Evolutionary conservation across 768 basidiomycete genomes (phyloP).

Genomic region (Dentipellis fragilis): DNA sequence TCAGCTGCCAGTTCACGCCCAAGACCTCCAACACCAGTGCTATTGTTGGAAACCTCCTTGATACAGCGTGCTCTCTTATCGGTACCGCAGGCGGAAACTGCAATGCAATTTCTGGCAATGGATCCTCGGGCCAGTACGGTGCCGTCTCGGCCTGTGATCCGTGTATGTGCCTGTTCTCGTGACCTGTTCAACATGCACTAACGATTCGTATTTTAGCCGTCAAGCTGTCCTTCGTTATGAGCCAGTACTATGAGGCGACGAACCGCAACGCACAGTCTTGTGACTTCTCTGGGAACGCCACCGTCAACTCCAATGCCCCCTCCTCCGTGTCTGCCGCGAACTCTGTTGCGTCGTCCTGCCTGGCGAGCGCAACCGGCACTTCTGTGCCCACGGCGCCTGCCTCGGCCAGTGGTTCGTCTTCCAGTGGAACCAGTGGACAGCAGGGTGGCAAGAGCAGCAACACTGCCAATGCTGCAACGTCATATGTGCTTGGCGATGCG

Average conservation of each 20-base stretch:
- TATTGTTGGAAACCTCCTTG: constrained; percentile 49
- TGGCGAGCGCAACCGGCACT: constrained; percentile 51
- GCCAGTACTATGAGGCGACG: constrained; percentile 59
- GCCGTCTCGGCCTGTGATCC: constrained; percentile 71
- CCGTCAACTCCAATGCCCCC: constrained; percentile 50
- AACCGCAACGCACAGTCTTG: constrained; percentile 54
- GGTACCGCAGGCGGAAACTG: constrained; percentile 55
- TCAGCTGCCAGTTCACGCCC: constrained; percentile 70
- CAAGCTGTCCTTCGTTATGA: constrained; percentile 79
- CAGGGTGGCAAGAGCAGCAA: constrained; percentile 19
- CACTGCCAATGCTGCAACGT: constrained; percentile 18
- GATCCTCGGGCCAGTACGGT: constrained; percentile 69
- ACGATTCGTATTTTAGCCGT: constrained; percentile 34
- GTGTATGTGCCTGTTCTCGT: constrained; percentile 28
- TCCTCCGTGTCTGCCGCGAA: constrained; percentile 37
- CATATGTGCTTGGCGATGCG: constrained; percentile 17
- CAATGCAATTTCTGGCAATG: constrained; percentile 60
- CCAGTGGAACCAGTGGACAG: constrained; percentile 11
- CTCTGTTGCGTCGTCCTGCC: constrained; percentile 55
- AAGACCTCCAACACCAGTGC: constrained; percentile 47
- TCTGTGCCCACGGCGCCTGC: constrained; percentile 49
- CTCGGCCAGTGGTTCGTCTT: neutral
- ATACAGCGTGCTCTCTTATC: constrained; percentile 61
- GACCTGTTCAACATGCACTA: neutral
- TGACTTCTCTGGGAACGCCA: constrained; percentile 79